These are phyloP conservation scores for Aureobasidium lini DNA, from an alignment of 2,329 filamentous ascomycete species.

Conservation along the genomic window DNA sequence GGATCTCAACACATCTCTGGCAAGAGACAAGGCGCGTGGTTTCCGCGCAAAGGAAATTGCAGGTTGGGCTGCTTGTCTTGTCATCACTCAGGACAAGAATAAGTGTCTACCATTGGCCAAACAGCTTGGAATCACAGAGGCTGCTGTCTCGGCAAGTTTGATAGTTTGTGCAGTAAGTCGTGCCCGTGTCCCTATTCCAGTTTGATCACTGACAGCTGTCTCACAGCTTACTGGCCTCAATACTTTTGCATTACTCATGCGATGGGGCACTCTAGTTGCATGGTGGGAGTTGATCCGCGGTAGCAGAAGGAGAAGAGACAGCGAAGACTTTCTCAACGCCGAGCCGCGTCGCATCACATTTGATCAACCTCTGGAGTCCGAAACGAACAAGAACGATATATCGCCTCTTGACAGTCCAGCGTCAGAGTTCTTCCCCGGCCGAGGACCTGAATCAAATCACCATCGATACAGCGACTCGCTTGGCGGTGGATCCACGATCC, in stretches of 20 bases:
- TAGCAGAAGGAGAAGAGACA: not conserved
- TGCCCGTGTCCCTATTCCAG: not conserved
- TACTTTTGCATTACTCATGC: slow-evolving; percentile 67
- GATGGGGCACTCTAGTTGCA: slow-evolving; percentile 66
- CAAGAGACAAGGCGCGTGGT: slow-evolving; percentile 37
- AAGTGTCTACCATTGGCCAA: slow-evolving; percentile 52
- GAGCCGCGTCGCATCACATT: not conserved
- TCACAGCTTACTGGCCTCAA: slow-evolving; percentile 67
- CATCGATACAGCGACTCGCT: not conserved
- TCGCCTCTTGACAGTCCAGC: not conserved
- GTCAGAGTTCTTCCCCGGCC: not conserved
- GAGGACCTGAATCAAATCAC: not conserved
- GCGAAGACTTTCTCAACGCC: not conserved
- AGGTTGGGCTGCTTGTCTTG: slow-evolving; percentile 61
- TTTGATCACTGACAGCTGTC: not conserved
- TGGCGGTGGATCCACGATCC: not conserved
- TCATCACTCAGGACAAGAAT: slow-evolving; percentile 48
- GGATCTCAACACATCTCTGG: slow-evolving; percentile 58
- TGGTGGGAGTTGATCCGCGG: slow-evolving; percentile 57
- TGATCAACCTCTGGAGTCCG: slow-evolving; percentile 2
- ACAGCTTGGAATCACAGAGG: slow-evolving; percentile 58
- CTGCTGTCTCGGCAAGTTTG: slow-evolving; percentile 63
- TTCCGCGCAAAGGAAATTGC: slow-evolving; percentile 38
- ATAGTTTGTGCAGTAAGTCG: slow-evolving; percentile 60
- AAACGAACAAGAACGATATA: not conserved